These are phyloP conservation scores for Kalaharituber pfeilii DNA, from an alignment of 2,329 filamentous ascomycete genomes.

Conservation along the genomic window DNA sequence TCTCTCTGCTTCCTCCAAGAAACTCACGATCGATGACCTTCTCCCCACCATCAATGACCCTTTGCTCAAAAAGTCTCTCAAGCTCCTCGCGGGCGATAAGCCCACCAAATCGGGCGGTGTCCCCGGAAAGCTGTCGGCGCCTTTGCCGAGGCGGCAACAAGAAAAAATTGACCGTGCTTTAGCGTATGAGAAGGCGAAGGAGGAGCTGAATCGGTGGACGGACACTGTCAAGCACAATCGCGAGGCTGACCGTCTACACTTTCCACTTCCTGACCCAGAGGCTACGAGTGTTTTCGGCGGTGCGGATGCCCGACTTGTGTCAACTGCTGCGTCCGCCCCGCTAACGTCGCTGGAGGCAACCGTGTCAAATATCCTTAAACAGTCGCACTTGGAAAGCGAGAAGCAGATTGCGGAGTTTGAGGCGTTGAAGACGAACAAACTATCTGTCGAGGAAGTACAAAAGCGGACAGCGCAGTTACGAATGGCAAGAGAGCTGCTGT, in stretches of 20 bases:
- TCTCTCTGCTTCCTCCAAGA: slow-evolving; percentile 41
- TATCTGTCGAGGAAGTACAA: slow-evolving; percentile 55
- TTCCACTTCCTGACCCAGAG: slow-evolving; percentile 62
- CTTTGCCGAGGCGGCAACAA: slow-evolving; percentile 70
- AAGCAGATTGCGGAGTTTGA: slow-evolving; percentile 51
- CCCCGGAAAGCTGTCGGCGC: slow-evolving; percentile 58
- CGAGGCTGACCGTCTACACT: slow-evolving; percentile 73
- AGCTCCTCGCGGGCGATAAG: slow-evolving; percentile 47
- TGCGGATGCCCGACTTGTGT: slow-evolving; percentile 42
- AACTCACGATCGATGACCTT: slow-evolving; percentile 60
- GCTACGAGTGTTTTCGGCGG: slow-evolving; percentile 35
- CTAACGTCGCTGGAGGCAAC: slow-evolving; percentile 68
- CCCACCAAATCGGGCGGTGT: slow-evolving; percentile 38
- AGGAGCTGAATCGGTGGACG: slow-evolving; percentile 77
- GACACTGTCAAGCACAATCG: slow-evolving; percentile 92
- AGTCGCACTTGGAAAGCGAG: slow-evolving; percentile 50
- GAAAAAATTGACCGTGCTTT: slow-evolving; percentile 64
- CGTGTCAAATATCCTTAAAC: slow-evolving; percentile 75
- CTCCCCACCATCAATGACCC: slow-evolving; percentile 51
- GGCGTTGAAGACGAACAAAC: slow-evolving; percentile 50
- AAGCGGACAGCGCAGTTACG: slow-evolving; percentile 58
- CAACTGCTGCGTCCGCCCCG: slow-evolving; percentile 39
- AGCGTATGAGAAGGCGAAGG: slow-evolving; percentile 79
- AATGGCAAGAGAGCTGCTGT: slow-evolving; percentile 65
- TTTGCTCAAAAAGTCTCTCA: slow-evolving; percentile 59